Evolutionary conservation across 2,329 filamentous ascomycete genomes (phyloP), one percentile per base, ranked within the genome.

Genomic region (Trichoderma citrinoviride): DNA sequence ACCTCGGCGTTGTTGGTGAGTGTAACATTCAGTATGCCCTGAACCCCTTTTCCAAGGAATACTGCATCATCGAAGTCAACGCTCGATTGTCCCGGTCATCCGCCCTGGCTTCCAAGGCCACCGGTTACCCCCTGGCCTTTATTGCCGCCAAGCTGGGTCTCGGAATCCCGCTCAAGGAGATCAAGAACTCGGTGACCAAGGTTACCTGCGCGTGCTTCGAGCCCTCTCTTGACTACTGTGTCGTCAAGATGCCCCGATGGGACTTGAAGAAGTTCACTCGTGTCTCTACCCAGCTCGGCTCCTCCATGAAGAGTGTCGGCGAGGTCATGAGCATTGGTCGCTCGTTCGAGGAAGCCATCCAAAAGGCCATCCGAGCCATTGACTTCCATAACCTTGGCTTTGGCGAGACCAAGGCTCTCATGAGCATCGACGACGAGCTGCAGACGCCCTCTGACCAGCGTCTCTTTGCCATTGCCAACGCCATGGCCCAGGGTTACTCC

Each of bases 21-120:
- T 99, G 95, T 81, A 99, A 99, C 79, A 97, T 99, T 68, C 95
- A 99, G 77, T 99, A 98, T 74, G 95, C 95, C 5, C 82, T 99
- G 61, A 97, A 99, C 80, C 95, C 95, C 3, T 92, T 93, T 77
- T 97, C 93, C 0, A 89, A 86, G 75, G 95, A 99, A 76, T 99
- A 97, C 82, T 97, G 95, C 83, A 97, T 99, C 70, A 99, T 99
- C 74, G 95, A 99, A 78, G 95, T 99, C 81, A 99, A 99, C 74
- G 95, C 94, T 55, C 90, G 94, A 84, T 82, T 99, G 66, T 99
- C 94, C 57, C 86, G 95, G 79, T 99, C 94, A 55, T 99, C 94
- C 12, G 94, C 95, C 17, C 83, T 99, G 68, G 94, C 94, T 23
- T 98, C 95, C 23, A 99, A 99, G 82, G 94, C 94, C 7, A 99